Evolutionary conservation across 176 grass and related monocot genomes (phyloP).

Genomic region (Oryza coarctata): DNA sequence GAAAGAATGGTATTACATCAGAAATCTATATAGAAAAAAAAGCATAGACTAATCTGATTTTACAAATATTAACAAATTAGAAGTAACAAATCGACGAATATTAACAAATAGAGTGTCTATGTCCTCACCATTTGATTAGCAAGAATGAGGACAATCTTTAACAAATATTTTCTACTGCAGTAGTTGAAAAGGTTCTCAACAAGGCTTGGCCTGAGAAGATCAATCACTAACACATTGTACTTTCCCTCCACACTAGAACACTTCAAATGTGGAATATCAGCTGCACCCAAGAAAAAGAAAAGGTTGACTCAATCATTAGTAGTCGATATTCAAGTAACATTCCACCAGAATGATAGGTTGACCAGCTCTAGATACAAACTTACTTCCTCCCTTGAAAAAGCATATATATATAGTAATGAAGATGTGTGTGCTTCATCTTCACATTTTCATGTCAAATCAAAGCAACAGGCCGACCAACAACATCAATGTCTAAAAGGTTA

Average conservation of each 20-base stretch:
- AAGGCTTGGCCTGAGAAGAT: no score
- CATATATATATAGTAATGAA: no score
- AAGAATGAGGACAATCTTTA: conserved; percentile 76
- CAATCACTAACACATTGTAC: no score
- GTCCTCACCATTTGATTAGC: conserved; percentile 67
- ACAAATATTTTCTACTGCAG: conserved; percentile 62
- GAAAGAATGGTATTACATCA: not conserved
- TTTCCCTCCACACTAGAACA: no score
- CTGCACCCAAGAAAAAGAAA: no score
- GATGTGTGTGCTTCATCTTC: conserved; percentile 73
- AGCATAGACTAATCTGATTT: not conserved
- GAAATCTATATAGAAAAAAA: not conserved
- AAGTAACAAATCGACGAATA: not conserved
- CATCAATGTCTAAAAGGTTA: not conserved
- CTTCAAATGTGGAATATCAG: no score
- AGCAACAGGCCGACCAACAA: not conserved
- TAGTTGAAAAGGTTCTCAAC: conserved; percentile 88
- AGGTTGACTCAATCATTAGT: no score
- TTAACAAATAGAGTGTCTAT: not conserved
- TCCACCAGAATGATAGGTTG: no score
- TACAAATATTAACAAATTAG: not conserved
- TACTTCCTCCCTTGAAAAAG: no score
- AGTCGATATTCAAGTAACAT: no score
- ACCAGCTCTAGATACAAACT: no score
- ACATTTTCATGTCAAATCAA: conserved; percentile 54